Evolutionary conservation across 768 basidiomycete genomes (phyloP).

Genomic region (Zangia roseola): DNA sequence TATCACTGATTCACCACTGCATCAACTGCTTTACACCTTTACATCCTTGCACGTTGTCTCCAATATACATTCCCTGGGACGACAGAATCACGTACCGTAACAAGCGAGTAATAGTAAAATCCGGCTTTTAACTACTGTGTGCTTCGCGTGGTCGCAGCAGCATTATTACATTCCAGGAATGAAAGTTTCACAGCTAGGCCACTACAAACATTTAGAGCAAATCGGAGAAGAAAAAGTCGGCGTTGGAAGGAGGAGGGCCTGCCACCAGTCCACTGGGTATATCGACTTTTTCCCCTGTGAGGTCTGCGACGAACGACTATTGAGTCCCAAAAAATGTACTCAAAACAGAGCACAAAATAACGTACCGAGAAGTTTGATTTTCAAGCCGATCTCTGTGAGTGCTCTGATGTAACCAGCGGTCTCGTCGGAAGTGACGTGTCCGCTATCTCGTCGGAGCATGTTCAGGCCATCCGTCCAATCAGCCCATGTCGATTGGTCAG

Average conservation of each 20-base stretch:
- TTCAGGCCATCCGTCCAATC: slow-evolving; percentile 95
- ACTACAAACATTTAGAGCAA: slow-evolving; percentile 29
- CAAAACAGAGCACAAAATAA: slow-evolving; percentile 4
- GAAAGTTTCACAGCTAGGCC: slow-evolving; percentile 8
- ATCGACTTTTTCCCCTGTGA: slow-evolving; percentile 86
- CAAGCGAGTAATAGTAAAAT: slow-evolving; percentile 24
- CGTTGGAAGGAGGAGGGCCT: slow-evolving; percentile 77
- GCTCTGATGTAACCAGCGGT: slow-evolving; percentile 85
- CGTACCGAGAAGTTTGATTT: slow-evolving; percentile 85
- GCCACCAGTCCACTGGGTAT: slow-evolving; percentile 77
- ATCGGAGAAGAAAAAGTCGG: slow-evolving; percentile 87
- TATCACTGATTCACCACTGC: slow-evolving; percentile 35
- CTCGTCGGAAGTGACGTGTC: slow-evolving; percentile 81
- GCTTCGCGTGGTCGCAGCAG: not conserved
- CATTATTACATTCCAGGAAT: slow-evolving; percentile 1
- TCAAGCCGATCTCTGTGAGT: slow-evolving; percentile 87
- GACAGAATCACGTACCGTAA: slow-evolving; percentile 21
- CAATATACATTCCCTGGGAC: slow-evolving; percentile 16
- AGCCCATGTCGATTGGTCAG: slow-evolving; percentile 77
- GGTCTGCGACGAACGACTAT: slow-evolving; percentile 48
- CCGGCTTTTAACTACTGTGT: slow-evolving; percentile 3
- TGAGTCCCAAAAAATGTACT: not conserved
- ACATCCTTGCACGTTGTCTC: slow-evolving; percentile 18
- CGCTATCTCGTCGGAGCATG: slow-evolving; percentile 78
- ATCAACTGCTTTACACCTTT: slow-evolving; percentile 53